phyloP scores from a whole-genome alignment of 768 basidiomycete species.

The Hemileccinum rubropunctum region DNA sequence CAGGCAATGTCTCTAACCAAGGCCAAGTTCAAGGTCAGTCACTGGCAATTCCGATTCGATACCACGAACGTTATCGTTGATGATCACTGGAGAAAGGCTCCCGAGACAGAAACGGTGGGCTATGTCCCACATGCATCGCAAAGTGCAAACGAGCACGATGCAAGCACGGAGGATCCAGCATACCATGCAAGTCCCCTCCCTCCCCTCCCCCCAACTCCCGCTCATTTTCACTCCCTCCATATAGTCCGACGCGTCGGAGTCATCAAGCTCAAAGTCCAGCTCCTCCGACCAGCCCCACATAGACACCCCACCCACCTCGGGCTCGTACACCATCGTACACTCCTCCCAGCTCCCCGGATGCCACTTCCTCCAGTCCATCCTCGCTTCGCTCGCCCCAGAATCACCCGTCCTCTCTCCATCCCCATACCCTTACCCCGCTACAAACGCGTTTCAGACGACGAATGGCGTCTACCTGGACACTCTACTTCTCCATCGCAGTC shows the following conservation, averaged over 20 bases:
- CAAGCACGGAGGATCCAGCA: constrained; percentile 43
- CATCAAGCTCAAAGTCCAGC: constrained; percentile 43
- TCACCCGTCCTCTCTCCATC: constrained; percentile 33
- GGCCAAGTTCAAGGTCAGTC: constrained; percentile 32
- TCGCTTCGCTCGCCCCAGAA: constrained; percentile 49
- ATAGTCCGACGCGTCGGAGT: constrained; percentile 47
- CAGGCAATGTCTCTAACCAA: constrained; percentile 48
- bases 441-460: constrained; percentile 46
- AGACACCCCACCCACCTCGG: constrained; percentile 15
- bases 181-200: constrained; percentile 36
- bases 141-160: constrained; percentile 40
- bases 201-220: too few species aligned
- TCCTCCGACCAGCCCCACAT: constrained; percentile 27
- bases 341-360: constrained; percentile 44
- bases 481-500: constrained; percentile 75
- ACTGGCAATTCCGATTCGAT: background rate
- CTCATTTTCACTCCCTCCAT: background rate
- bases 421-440: constrained; percentile 31
- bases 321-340: constrained; percentile 9
- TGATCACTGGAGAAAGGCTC: constrained; percentile 34
- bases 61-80: constrained; percentile 9
- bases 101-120: constrained; percentile 15
- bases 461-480: constrained; percentile 75
- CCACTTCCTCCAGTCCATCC: constrained; percentile 60
- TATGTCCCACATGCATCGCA: constrained; percentile 29